These are phyloP conservation scores for Daldinia concentrica DNA, from an alignment of 495 filamentous ascomycete genomes.

Conservation along the genomic window DNA sequence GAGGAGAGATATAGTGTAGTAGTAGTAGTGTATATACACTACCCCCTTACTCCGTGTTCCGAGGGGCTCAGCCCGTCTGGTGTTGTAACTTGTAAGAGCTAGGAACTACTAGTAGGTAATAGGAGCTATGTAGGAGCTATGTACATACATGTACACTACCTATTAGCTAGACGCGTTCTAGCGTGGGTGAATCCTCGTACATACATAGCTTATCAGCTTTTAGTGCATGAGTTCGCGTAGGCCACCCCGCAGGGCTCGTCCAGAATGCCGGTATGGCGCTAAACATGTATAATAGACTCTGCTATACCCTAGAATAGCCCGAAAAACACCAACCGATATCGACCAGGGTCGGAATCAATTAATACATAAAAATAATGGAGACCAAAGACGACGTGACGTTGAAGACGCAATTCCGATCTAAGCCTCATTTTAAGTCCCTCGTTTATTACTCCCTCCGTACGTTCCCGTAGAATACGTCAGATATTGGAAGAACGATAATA, in stretches of 20 bases:
- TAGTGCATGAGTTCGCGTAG: neutral
- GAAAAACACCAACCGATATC: neutral
- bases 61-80: neutral
- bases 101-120: too few relatives aligned
- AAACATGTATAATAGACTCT: slow-evolving; percentile 3
- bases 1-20: neutral
- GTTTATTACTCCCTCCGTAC: neutral
- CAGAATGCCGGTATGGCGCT: slow-evolving; percentile 12
- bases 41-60: neutral
- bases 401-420: neutral
- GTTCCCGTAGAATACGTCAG: neutral
- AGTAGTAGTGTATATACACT: too few relatives aligned
- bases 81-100: neutral
- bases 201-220: too few relatives aligned
- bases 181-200: too few relatives aligned
- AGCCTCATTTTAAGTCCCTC: neutral
- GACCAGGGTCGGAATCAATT: neutral
- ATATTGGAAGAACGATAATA: neutral
- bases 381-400: too few relatives aligned
- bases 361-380: too few relatives aligned
- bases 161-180: neutral
- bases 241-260: neutral
- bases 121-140: too few relatives aligned
- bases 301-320: neutral
- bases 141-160: too few relatives aligned